Conservation (phyloP, 2,329 filamentous ascomycete genomes). For the Sclerotinia trifoliorum region DNA sequence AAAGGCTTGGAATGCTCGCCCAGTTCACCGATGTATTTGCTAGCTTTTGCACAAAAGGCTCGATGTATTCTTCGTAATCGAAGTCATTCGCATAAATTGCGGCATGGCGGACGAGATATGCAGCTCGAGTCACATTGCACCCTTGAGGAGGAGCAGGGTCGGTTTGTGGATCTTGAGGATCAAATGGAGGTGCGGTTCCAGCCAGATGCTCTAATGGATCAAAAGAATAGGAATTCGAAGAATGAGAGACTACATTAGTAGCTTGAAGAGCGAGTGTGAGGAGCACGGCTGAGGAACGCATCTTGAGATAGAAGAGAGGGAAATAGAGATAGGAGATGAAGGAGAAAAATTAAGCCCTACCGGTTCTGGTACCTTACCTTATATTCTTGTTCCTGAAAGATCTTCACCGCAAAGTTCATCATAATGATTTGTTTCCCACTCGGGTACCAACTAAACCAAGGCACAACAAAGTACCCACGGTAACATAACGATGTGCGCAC, state of each 20-base stretch:
- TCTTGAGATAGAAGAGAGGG: constrained; percentile 4
- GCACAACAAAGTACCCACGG: constrained; percentile 1
- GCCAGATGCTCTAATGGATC: constrained; percentile 50
- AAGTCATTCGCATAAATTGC: constrained; percentile 54
- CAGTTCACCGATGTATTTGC: constrained; percentile 48
- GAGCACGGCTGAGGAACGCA: constrained; percentile 17
- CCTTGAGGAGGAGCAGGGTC: constrained; percentile 50
- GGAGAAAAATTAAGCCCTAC: background rate
- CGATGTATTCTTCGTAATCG: constrained; percentile 51
- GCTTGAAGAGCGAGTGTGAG: constrained; percentile 17
- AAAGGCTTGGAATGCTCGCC: constrained; percentile 39
- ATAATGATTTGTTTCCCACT: background rate
- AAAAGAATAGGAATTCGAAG: constrained; percentile 43
- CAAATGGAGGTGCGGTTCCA: constrained; percentile 51
- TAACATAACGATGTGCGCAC: background rate
- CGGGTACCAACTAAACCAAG: constrained; percentile 9
- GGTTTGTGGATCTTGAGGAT: constrained; percentile 47
- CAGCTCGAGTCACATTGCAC: constrained; percentile 50
- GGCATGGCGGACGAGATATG: constrained; percentile 51
- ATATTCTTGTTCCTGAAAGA: constrained; percentile 16
- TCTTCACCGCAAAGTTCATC: background rate
- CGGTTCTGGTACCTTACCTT: constrained; percentile 8
- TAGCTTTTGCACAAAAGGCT: constrained; percentile 52
- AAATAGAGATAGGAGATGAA: background rate
- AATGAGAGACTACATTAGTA: constrained; percentile 23